phyloP scores from a whole-genome alignment of 805 yeast genomes.

The Clavispora fructus region DNA sequence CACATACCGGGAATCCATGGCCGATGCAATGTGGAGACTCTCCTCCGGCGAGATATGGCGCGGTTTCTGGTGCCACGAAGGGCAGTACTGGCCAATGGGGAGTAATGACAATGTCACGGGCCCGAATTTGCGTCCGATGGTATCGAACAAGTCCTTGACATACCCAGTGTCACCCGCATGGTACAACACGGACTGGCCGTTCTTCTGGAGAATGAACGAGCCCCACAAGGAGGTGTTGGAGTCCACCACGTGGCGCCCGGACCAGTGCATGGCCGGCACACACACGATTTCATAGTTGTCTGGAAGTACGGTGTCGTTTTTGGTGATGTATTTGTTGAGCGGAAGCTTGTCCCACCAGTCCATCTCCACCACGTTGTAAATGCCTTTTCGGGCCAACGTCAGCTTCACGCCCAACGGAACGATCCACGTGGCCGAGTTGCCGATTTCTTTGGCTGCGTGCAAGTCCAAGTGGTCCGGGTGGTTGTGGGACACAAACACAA shows the following conservation, averaged over 20 bases:
- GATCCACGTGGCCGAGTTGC: slow-evolving; percentile 69
- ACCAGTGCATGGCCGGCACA: slow-evolving; percentile 97
- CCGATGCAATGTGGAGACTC: slow-evolving; percentile 60
- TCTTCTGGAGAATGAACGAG: slow-evolving; percentile 65
- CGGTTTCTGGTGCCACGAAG: slow-evolving; percentile 89
- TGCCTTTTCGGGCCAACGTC: slow-evolving; percentile 54
- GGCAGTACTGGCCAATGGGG: slow-evolving; percentile 95
- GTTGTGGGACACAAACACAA: slow-evolving; percentile 81
- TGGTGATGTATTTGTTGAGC: slow-evolving; percentile 37
- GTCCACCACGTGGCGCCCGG: slow-evolving; percentile 78
- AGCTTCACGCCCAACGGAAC: slow-evolving; percentile 77
- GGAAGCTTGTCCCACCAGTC: slow-evolving; percentile 79
- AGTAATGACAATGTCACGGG: slow-evolving; percentile 56
- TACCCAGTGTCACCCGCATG: slow-evolving; percentile 97
- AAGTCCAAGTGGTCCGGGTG: slow-evolving; percentile 93
- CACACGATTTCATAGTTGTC: slow-evolving; percentile 75
- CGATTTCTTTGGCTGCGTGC: slow-evolving; percentile 45
- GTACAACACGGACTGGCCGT: slow-evolving; percentile 67
- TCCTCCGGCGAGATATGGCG: slow-evolving; percentile 84
- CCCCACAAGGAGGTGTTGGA: slow-evolving; percentile 85
- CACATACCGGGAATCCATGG: slow-evolving; percentile 54
- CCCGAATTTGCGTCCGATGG: slow-evolving; percentile 63
- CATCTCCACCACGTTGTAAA: slow-evolving; percentile 64
- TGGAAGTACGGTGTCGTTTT: slow-evolving; percentile 13
- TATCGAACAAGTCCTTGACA: slow-evolving; percentile 61